Evolutionary conservation across 129 eudicot species (phyloP).

Genomic region (Tagetes erecta): DNA sequence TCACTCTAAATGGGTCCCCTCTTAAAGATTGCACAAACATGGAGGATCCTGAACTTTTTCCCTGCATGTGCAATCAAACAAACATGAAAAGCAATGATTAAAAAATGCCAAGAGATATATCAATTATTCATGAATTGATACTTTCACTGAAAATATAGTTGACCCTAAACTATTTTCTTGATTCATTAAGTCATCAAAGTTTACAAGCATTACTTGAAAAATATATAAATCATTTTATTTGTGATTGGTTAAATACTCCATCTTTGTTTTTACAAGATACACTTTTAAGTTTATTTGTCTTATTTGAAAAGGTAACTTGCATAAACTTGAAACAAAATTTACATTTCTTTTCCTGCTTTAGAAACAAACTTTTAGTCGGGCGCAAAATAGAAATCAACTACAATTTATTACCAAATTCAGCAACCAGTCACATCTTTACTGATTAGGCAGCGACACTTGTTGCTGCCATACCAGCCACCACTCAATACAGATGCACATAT

Average conservation of each 20-base stretch:
- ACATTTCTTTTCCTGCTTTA: too few species aligned
- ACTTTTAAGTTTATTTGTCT: neutral
- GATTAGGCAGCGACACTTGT: too few species aligned
- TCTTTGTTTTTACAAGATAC: neutral
- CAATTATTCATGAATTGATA: neutral
- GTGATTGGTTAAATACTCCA: neutral
- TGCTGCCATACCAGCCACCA: too few species aligned
- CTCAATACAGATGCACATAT: too few species aligned
- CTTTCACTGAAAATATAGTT: neutral
- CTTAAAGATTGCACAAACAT: slow-evolving; percentile 96
- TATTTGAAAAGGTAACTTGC: neutral
- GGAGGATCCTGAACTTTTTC: slow-evolving; percentile 65
- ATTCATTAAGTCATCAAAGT: neutral
- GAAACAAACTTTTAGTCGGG: neutral
- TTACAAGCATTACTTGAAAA: neutral
- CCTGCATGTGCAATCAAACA: slow-evolving; percentile 49
- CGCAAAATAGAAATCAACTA: neutral
- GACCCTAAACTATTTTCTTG: slow-evolving; percentile 2
- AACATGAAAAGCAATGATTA: neutral
- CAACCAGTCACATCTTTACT: too few species aligned
- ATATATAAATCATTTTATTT: neutral
- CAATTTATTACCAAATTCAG: too few species aligned
- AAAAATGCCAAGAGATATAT: too few species aligned
- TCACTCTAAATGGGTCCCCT: slow-evolving; percentile 89
- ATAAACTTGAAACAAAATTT: neutral